Base-by-base conservation (phyloP, 2,329 filamentous ascomycete species). In the Gyromitra esculenta region DNA sequence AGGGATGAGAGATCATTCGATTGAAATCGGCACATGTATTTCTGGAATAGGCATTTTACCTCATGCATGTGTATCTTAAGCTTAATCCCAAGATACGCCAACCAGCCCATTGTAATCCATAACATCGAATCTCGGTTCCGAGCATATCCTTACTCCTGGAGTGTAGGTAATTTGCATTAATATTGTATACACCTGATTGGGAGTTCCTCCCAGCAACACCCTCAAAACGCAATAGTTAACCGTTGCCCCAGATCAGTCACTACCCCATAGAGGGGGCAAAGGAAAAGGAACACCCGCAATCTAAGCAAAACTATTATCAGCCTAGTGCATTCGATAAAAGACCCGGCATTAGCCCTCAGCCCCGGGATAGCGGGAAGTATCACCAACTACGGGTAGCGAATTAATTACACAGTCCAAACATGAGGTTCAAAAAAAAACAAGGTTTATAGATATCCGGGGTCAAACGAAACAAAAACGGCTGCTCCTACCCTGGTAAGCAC, bases 401-500 rank as follows among this genome's bases (percentile, higher is more conserved):
- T 15, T 15, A 15, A 45, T 31, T 31, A 52, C n/a, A 56, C 5
- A 56, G 18, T 9, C 9, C 21, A 56, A 35, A 56, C 52, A 5
- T 21, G 4, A 52, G 52, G 52, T 18, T 35, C 4, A 31, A 31
- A 56, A 35, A 56, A 52, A 35, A 25, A 35, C 52, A 31, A 35
- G 52, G 21, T 52, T 35, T 25, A 5, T 18, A n/a, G 39, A 50
- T 37, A 50, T 37, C 43, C 62, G 45, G 43, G 18, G 35, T 43
- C 37, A 13, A n/a, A 25, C 8, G 25, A 31, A n/a, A 25, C 8
- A 54, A 54, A 57, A 57, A 57, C 50, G 50, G 50, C 31, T 37
- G 18, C 54, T 57, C 31, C 8, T 43, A 43, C 57, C 57, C 37
- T 21, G 43, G 57, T 60, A 25, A 41, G 37, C 57, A 60, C 37